Percentiles rank a stretch among this genome's conserved stretches.
Evolutionary conservation across 345 rosid species (phyloP).

Genomic region (Pistacia integerrima): DNA sequence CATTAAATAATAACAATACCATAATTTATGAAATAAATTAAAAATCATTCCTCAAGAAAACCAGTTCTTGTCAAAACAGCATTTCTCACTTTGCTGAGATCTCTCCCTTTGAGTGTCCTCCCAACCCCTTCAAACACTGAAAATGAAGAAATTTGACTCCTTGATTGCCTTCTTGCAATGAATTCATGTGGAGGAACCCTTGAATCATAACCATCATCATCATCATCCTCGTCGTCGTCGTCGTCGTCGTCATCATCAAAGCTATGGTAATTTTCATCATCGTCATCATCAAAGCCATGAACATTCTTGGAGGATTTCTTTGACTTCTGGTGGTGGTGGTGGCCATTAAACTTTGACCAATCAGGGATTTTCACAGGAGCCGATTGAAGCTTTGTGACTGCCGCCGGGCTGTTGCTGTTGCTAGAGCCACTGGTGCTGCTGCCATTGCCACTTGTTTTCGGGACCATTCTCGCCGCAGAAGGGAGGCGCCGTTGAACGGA

Average conservation of each 20-base stretch:
- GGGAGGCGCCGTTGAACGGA: slow-evolving; percentile 35
- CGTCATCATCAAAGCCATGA: slow-evolving; percentile 20
- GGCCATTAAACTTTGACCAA: slow-evolving; percentile 56
- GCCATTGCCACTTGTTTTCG: slow-evolving; percentile 25
- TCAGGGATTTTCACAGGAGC: slow-evolving; percentile 73
- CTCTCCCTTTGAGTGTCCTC: slow-evolving; percentile 84
- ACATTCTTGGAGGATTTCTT: slow-evolving; percentile 27
- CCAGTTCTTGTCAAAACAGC: slow-evolving; percentile 79
- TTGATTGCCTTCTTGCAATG: slow-evolving; percentile 56
- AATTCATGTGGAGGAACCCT: slow-evolving; percentile 78
- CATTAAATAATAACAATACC: not conserved
- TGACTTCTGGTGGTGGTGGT: slow-evolving; percentile 20
- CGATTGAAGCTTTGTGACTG: slow-evolving; percentile 51
- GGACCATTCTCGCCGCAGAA: slow-evolving; percentile 60
- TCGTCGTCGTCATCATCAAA: slow-evolving; percentile 11
- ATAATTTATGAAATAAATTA: not conserved
- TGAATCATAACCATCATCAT: slow-evolving; percentile 28
- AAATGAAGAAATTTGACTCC: slow-evolving; percentile 66
- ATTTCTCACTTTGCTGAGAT: slow-evolving; percentile 74
- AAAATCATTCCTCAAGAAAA: slow-evolving; percentile 55
- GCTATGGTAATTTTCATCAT: slow-evolving; percentile 11
- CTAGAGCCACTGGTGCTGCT: not conserved
- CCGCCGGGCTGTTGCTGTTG: slow-evolving; percentile 19
- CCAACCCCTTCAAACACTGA: slow-evolving; percentile 87
- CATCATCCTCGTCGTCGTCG: slow-evolving; percentile 24